These are phyloP conservation scores for Vitis labrusca DNA, from an alignment of 164 flowering plant species.

Conservation along the genomic window DNA sequence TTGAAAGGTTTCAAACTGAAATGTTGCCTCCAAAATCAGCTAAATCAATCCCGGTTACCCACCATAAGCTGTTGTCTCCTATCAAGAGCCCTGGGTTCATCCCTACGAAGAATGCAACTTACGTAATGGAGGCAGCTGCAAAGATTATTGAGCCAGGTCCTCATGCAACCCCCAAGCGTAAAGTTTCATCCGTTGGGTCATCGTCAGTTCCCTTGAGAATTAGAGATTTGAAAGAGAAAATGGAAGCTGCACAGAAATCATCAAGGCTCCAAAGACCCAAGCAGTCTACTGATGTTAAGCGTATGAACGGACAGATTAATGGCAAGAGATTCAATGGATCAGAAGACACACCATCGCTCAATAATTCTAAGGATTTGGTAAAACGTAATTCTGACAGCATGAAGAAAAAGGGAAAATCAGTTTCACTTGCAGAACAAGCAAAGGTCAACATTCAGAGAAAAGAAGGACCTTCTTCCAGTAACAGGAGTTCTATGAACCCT, in stretches of 20 bases:
- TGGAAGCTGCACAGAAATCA: constrained; percentile 46
- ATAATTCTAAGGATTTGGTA: constrained; percentile 17
- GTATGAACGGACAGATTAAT: constrained; percentile 19
- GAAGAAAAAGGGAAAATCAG: constrained; percentile 34
- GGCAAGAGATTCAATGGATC: constrained; percentile 18
- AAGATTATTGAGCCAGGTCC: constrained; percentile 71
- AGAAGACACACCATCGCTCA: constrained; percentile 9
- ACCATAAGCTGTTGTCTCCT: constrained; percentile 84
- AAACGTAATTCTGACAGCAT: constrained; percentile 17
- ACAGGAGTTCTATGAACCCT: constrained; percentile 19
- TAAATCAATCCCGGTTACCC: constrained; percentile 66
- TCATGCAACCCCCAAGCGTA: constrained; percentile 30
- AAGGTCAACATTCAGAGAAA: constrained; percentile 37
- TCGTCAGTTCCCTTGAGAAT: constrained; percentile 54
- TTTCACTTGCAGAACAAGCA: constrained; percentile 31
- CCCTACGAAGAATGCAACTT: constrained; percentile 63
- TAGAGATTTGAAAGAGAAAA: constrained; percentile 49
- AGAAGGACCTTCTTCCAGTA: constrained; percentile 28
- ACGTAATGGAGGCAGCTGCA: constrained; percentile 89
- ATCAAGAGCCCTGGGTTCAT: constrained; percentile 65
- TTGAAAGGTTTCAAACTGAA: constrained; percentile 81
- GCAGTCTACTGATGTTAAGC: constrained; percentile 15
- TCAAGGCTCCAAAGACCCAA: constrained; percentile 29
- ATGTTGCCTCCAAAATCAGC: constrained; percentile 77
- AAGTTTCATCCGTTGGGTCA: constrained; percentile 28